These are phyloP conservation scores for Solanum ahanhuiri DNA, from an alignment of 257 asterid species.

Conservation along the genomic window DNA sequence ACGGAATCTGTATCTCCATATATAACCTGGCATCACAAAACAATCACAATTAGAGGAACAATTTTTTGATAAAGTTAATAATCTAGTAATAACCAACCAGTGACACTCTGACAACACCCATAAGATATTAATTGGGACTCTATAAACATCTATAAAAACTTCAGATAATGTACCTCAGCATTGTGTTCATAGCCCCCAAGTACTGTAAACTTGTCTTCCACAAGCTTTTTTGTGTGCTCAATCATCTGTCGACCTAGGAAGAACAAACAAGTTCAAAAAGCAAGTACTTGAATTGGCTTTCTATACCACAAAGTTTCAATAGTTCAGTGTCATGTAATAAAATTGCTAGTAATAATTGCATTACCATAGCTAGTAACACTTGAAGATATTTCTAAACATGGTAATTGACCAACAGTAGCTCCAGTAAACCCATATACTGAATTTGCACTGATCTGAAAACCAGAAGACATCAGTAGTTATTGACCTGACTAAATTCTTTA, in stretches of 20 bases:
- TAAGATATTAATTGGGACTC: neutral
- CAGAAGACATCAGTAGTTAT: slow-evolving; percentile 12
- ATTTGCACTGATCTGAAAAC: slow-evolving; percentile 83
- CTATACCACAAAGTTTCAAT: neutral
- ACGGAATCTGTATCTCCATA: slow-evolving; percentile 99
- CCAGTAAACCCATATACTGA: slow-evolving; percentile 98
- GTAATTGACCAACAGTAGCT: slow-evolving; percentile 92
- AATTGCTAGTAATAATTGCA: neutral
- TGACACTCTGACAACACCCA: neutral
- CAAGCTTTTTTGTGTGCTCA: slow-evolving; percentile 91
- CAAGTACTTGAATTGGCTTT: neutral
- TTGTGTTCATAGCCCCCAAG: slow-evolving; percentile 80
- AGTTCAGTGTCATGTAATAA: neutral
- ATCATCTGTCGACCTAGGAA: slow-evolving; percentile 93
- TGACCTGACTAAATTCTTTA: slow-evolving; percentile 2
- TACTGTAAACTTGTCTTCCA: slow-evolving; percentile 81
- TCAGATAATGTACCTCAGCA: slow-evolving; percentile 57
- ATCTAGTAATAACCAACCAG: neutral
- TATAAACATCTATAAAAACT: neutral
- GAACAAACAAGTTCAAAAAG: slow-evolving; percentile 7
- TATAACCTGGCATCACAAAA: slow-evolving; percentile 53
- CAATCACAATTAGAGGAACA: neutral
- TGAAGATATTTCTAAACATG: slow-evolving; percentile 95
- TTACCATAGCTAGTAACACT: slow-evolving; percentile 99
- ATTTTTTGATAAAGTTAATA: neutral